phyloP scores from a whole-genome alignment of 495 filamentous ascomycete genomes.

The Achaetomiella virescens region DNA sequence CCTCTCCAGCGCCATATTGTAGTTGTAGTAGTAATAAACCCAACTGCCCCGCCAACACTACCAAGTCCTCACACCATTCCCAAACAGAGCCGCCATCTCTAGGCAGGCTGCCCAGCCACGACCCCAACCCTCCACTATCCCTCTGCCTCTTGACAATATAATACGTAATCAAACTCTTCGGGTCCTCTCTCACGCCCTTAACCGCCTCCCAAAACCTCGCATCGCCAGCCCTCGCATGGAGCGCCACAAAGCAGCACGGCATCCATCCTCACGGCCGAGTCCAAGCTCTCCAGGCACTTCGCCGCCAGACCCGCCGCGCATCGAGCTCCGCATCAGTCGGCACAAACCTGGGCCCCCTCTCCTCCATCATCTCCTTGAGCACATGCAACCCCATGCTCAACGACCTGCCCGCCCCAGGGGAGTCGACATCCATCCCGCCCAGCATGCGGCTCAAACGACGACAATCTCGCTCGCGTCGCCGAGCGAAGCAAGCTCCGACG shows the following conservation, averaged over 20 bases:
- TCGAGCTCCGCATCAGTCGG: constrained; percentile 39
- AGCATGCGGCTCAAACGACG: constrained; percentile 42
- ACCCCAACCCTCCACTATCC: too few relatives aligned
- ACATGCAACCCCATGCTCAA: constrained; percentile 58
- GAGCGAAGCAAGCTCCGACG: constrained; percentile 45
- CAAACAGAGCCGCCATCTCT: not conserved
- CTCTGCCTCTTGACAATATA: constrained; percentile 65
- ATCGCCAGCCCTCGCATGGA: constrained; percentile 64
- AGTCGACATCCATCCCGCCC: constrained; percentile 31
- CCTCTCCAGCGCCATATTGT: not conserved
- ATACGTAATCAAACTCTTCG: constrained; percentile 74
- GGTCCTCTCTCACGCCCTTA: constrained; percentile 56
- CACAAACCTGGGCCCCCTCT: constrained; percentile 29
- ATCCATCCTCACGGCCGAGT: constrained; percentile 73
- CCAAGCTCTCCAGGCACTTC: constrained; percentile 59
- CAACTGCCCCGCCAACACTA: not conserved
- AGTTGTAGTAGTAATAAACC: not conserved
- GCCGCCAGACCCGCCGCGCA: constrained; percentile 49
- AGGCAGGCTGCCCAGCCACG: not conserved
- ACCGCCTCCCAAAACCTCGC: constrained; percentile 59
- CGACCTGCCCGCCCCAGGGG: constrained; percentile 17
- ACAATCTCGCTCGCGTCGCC: constrained; percentile 46
- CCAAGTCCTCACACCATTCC: too few relatives aligned
- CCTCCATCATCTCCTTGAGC: constrained; percentile 47
- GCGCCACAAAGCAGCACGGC: constrained; percentile 67